Base-by-base conservation (phyloP, 164 flowering plant species). In the Litsea cubeba region DNA sequence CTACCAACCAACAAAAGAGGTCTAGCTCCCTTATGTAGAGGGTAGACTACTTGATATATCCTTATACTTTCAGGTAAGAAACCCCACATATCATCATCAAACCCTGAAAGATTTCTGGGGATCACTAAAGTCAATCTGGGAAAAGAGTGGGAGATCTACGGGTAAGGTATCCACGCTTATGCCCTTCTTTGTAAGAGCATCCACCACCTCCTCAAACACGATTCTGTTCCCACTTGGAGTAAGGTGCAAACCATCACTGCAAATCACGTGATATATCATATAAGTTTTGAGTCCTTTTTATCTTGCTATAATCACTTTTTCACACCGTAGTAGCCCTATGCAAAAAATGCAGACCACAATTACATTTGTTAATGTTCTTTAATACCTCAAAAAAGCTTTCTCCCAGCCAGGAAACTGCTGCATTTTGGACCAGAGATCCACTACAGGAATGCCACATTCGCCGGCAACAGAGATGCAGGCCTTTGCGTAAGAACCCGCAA, bases 211-310 rank as follows among this genome's bases (percentile, higher is more conserved):
- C 68, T 91, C 91, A 65, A 86, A 91, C 73, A 91, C 92, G 73
- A 91, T 30, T 69, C 28, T 79, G 79, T 90, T 93, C 3, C 97
- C 95, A 25, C 46, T 63, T 67, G 62, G 70, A 50, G 89, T 82
- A 0, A 91, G 89, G 79, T 93, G 97, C 85, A 91, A 77, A 0
- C 97, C 97, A 79, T 91, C 96, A 1, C 96, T 93, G 89, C 83
- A 83, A 17, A 72, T 54, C 22, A 40, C 46, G 8, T 8, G 46
- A 8, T 7, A 40, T 2, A 40, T 40, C 46, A 40, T 7, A 40
- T 40, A 8, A 40, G 8, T 40, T 40, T 2, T 40, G 8, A 40
- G 46, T 8, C 46, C 46, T 40, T 40, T 35, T 35, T 6, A 35
- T 35, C 46, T 35, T 35, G 46, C 46, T 35, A 5, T 35, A 35